These are phyloP conservation scores for Scheffersomyces titani DNA, from an alignment of 1,139 yeast genomes.

Conservation along the genomic window DNA sequence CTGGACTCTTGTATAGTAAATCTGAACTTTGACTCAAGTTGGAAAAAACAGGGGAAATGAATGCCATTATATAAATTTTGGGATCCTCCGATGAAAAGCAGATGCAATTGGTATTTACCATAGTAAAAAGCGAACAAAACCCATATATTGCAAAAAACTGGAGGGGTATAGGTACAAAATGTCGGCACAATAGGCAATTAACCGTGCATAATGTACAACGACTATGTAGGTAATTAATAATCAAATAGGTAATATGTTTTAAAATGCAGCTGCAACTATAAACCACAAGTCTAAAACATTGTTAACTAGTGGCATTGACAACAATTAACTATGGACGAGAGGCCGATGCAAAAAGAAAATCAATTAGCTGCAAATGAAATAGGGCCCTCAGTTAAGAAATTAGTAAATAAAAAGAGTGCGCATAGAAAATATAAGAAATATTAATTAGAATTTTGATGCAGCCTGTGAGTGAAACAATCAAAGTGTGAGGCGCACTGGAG, in stretches of 20 bases:
- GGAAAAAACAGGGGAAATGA: neutral
- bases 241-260: neutral
- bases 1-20: neutral
- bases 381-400: slow-evolving; percentile 1
- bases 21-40: neutral
- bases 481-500: neutral
- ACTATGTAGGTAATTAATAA: slow-evolving; percentile 1
- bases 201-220: neutral
- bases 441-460: neutral
- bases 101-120: neutral
- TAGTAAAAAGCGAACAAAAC: neutral
- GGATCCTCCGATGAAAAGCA: neutral
- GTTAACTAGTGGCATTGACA: neutral
- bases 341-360: neutral
- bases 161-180: neutral
- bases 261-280: neutral
- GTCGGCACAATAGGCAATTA: neutral
- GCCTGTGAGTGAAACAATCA: neutral
- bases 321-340: neutral
- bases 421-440: neutral
- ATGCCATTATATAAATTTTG: neutral
- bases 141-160: neutral
- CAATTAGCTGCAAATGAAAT: neutral
- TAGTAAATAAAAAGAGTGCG: neutral
- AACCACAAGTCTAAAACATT: neutral